A percentile compares a stretch with the other conserved stretches of the same genome.
phyloP scores from a whole-genome alignment of 2,329 filamentous ascomycete genomes.

The Arthrinium phaeospermum region DNA sequence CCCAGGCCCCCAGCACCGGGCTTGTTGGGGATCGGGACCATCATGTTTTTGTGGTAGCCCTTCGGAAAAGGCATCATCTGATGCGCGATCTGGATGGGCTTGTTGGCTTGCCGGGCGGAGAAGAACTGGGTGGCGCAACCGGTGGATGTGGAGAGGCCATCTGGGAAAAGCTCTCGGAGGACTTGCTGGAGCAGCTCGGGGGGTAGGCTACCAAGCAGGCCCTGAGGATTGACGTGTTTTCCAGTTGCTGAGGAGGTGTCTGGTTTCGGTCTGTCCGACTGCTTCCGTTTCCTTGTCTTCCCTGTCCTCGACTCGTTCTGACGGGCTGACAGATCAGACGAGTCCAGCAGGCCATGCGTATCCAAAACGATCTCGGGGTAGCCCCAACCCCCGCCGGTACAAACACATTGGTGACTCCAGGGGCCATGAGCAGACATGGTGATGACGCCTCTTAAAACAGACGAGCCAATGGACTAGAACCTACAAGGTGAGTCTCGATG shows the following conservation, averaged over 20 bases:
- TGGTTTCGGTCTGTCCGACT: neutral
- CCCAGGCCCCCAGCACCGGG: neutral
- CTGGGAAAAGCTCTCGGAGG: neutral
- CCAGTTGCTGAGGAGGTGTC: neutral
- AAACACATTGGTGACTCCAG: neutral
- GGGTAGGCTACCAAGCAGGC: neutral
- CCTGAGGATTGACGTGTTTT: neutral
- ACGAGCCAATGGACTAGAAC: neutral
- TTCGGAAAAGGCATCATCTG: neutral
- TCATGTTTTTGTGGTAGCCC: neutral
- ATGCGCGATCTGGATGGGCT: conserved; percentile 2
- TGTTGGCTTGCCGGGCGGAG: neutral
- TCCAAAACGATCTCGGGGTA: neutral
- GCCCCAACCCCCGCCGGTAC: no score
- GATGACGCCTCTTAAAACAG: neutral
- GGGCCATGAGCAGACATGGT: neutral
- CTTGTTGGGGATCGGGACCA: neutral
- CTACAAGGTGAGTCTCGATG: neutral
- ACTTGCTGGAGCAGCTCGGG: neutral
- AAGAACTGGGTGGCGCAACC: conserved; percentile 18
- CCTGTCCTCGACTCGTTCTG: neutral
- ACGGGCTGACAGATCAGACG: neutral
- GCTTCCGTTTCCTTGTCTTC: neutral
- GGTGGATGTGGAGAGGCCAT: neutral
- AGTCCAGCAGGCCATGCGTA: neutral